Base-by-base conservation (phyloP, 345 rosid genomes). In the Pistacia integerrima region DNA sequence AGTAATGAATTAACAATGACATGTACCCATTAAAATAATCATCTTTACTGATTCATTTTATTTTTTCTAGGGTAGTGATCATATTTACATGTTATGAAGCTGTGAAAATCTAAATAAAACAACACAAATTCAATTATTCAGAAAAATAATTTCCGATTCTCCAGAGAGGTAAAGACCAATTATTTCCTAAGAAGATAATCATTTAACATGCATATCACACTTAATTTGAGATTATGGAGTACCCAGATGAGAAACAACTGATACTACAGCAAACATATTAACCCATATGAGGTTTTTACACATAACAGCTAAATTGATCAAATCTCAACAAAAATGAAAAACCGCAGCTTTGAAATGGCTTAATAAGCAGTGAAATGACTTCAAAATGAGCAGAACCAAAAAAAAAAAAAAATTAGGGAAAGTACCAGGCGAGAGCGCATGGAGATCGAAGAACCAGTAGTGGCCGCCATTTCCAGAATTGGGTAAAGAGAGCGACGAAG, bases 401-500 rank as follows among this genome's bases (percentile, higher is more conserved):
- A 0, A 8, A 0, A 16, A 65, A 30, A 14, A 63, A 63, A 5
- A 62, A 4, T 0, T 48, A 18, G 12, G 64, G 17, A 67, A 16
- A 52, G 18, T 70, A 84, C 81, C 81, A 74, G 75, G 76, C 81
- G 76, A 79, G 82, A 33, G 68, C 76, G 86, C 84, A 82, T 79
- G 79, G 86, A 83, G 77, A 80, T 48, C 2, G 78, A 81, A 1
- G 88, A 44, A 78, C 72, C 82, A 55, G 84, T 69, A 36, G 80
- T 44, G 67, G 87, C 73, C 61, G 90, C 89, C 92, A 89, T 89
- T 76, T 38, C 18, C 7, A 16, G 72, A 74, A 73, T 14, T 28
- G 41, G 20, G 51, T 30, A 64, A 70, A 80, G 30, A 68, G 65
- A 44, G 67, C 28, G 64, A 75, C 85, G 88, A 88, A 81, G 77